phyloP scores from a whole-genome alignment of 441 rosid genomes.

The Cnidoscolus chayamansa region DNA sequence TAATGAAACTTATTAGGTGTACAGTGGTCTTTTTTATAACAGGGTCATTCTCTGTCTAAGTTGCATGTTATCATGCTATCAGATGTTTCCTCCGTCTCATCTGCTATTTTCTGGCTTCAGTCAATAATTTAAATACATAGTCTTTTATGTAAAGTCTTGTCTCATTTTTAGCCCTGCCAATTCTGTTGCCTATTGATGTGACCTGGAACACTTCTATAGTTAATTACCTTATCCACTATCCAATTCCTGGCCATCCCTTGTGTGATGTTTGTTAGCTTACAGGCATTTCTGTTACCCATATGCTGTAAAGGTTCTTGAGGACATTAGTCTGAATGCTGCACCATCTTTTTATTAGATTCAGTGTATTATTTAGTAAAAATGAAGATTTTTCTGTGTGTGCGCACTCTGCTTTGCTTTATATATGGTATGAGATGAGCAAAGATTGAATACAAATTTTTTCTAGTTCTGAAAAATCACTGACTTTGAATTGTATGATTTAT shows the following conservation, averaged over 20 bases:
- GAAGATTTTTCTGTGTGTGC: not conserved
- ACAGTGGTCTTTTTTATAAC: not conserved
- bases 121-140: no score
- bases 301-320: not conserved
- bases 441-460: not conserved
- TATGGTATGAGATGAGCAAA: constrained; percentile 3
- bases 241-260: not conserved
- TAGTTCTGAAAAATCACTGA: constrained; percentile 7
- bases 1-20: not conserved
- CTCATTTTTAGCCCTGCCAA: not conserved
- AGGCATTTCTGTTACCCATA: not conserved
- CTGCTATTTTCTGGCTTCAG: no score
- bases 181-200: not conserved
- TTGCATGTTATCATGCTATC: not conserved
- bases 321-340: not conserved
- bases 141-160: not conserved
- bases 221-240: not conserved
- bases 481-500: constrained; percentile 17
- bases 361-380: not conserved
- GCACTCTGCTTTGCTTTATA: not conserved
- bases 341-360: not conserved
- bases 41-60: not conserved
- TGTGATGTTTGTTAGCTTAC: not conserved
- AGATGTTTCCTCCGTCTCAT: not conserved
- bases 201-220: not conserved